These are phyloP conservation scores for Thuja plicata DNA, from an alignment of 83 land plant genomes.

Conservation along the genomic window DNA sequence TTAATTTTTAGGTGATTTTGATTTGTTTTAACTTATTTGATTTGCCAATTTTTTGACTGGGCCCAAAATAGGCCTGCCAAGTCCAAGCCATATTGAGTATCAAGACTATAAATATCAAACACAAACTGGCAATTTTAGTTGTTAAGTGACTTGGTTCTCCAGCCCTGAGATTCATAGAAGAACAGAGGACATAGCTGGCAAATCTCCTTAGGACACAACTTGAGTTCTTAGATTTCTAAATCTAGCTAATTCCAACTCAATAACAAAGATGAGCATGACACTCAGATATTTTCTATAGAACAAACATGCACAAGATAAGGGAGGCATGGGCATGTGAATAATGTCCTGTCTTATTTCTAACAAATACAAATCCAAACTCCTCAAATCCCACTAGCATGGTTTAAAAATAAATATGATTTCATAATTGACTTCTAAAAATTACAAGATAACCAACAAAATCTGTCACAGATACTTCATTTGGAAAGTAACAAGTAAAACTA, in stretches of 20 bases:
- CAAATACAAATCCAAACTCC: neutral
- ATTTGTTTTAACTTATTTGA: neutral
- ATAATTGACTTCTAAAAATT: neutral
- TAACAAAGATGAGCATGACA: neutral
- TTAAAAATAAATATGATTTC: neutral
- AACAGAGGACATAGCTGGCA: neutral
- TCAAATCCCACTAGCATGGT: neutral
- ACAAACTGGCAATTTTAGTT: neutral
- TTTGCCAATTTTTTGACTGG: neutral
- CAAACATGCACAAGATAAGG: neutral
- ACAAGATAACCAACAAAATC: neutral
- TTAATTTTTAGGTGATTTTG: neutral
- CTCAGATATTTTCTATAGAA: neutral
- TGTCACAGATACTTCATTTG: neutral
- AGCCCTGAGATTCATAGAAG: neutral
- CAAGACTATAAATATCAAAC: neutral
- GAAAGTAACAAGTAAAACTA: neutral
- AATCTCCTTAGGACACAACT: neutral
- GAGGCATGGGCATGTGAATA: neutral
- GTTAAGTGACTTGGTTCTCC: neutral
- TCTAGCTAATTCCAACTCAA: neutral
- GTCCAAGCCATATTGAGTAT: no score
- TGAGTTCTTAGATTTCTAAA: neutral
- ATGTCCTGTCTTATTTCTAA: neutral
- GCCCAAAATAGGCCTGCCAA: neutral